Evolutionary conservation across 106 monocot genomes (phyloP), one percentile per base, ranked within the genome.

Genomic region (Ottelia alismoides): DNA sequence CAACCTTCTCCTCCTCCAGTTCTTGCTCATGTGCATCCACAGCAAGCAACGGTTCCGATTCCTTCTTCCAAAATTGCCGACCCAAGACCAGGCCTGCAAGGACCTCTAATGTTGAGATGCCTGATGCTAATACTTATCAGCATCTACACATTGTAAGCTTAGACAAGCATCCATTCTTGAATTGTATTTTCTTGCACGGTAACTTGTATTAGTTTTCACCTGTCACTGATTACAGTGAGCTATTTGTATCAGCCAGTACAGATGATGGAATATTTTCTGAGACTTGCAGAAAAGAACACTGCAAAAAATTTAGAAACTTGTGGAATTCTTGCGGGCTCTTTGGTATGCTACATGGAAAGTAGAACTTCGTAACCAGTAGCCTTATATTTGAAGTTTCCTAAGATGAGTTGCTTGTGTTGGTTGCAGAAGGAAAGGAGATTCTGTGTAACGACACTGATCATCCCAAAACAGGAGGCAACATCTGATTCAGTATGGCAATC

Each of bases 401-500:
- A n/a, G n/a, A n/a, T n/a, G n/a, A n/a, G n/a, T n/a, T n/a, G n/a
- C 19, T 58, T 60, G 19, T 43, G 26, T 22, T 47, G 19, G 35
- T 43, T 85, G 77, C 70, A 98, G 96, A 98, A 82, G 65, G 90
- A 85, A 64, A 76, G 85, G 55, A 77, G 53, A 27, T 98, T 98
- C 72, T 85, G 55, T 68, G 89, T 98, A 55, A 85, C 85, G 23
- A 85, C 85, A 17, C 61, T 98, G 45, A 90, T 98, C 64, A 85
- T 98, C 27, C 96, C 96, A 20, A 98, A 90, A 60, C 96, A 98
- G 74, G 85, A 98, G 59, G 75, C 90, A 25, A 98, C 96, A 48
- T 90, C 96, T 53, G 85, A 98, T 65, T 85, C 96, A 25, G 96
- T 98, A 85, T 77, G 71, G 55, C 16, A 31, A 56, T 26, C 6